Evolutionary conservation across 306 rosid genomes (phyloP).

Genomic region (Senna tora): DNA sequence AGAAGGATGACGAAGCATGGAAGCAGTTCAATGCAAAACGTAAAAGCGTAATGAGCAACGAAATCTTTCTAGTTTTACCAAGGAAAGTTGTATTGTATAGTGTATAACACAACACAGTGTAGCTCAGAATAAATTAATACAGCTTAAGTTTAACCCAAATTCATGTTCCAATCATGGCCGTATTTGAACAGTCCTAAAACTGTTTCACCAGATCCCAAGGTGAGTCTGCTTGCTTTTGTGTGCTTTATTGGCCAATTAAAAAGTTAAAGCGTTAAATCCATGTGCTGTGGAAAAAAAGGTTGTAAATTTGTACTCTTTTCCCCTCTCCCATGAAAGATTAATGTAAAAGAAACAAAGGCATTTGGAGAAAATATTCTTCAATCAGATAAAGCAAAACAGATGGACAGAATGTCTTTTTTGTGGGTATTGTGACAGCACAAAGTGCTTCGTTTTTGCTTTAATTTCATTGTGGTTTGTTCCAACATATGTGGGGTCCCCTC

Average conservation of each 20-base stretch:
- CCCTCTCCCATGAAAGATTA: not conserved
- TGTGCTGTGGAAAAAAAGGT: slow-evolving; percentile 44
- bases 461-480: slow-evolving; percentile 29
- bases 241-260: slow-evolving; percentile 38
- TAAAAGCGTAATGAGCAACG: not conserved
- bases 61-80: not conserved
- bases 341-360: slow-evolving; percentile 39
- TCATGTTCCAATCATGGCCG: slow-evolving; percentile 27
- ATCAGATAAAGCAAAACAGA: slow-evolving; percentile 36
- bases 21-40: slow-evolving; percentile 1
- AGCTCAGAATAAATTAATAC: not conserved
- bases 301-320: slow-evolving; percentile 29
- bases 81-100: not conserved
- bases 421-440: slow-evolving; percentile 36
- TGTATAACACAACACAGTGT: not conserved
- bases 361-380: slow-evolving; percentile 45
- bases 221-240: slow-evolving; percentile 31
- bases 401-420: slow-evolving; percentile 45
- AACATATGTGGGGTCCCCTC: slow-evolving; percentile 19
- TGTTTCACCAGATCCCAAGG: slow-evolving; percentile 50
- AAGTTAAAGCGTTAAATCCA: slow-evolving; percentile 40
- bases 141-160: not conserved
- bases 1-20: not conserved
- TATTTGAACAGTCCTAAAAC: slow-evolving; percentile 23
- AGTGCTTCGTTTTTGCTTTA: slow-evolving; percentile 33